Conservation (phyloP, 352 stramenopile genomes). For the Paralagenidium karlingii region DNA sequence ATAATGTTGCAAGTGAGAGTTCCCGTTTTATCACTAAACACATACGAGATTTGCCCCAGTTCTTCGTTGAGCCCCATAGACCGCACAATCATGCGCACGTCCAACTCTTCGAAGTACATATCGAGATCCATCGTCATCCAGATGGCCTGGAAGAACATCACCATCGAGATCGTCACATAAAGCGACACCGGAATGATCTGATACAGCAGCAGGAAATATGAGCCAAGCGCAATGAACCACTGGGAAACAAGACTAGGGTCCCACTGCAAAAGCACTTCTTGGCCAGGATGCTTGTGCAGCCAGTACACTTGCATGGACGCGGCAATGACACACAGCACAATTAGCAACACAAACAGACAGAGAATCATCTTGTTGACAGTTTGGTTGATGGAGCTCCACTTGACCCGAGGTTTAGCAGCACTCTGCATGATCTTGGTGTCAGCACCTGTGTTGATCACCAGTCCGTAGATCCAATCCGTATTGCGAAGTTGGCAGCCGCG, state of each 20-base stretch:
- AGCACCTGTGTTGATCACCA: constrained; percentile 80
- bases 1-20: constrained; percentile 92
- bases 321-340: constrained; percentile 32
- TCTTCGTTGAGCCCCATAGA: constrained; percentile 85
- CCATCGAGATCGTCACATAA: constrained; percentile 95
- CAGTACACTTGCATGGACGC: constrained; percentile 50
- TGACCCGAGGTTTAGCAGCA: constrained; percentile 31
- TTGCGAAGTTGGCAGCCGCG: constrained; percentile 80
- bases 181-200: constrained; percentile 97
- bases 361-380: constrained; percentile 74
- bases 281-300: constrained; percentile 26
- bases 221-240: constrained; percentile 76
- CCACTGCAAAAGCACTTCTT: constrained; percentile 31
- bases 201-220: constrained; percentile 93
- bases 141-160: constrained; percentile 91
- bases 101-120: constrained; percentile 86
- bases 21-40: constrained; percentile 90
- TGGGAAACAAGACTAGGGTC: constrained; percentile 26
- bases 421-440: constrained; percentile 83
- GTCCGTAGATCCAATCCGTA: constrained; percentile 80
- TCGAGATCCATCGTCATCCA: constrained; percentile 89
- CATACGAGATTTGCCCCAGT: constrained; percentile 85
- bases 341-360: constrained; percentile 57
- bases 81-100: constrained; percentile 78
- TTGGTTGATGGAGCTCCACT: constrained; percentile 78